Conservation (phyloP, 768 basidiomycete genomes). For the Amyloporia xantha region DNA sequence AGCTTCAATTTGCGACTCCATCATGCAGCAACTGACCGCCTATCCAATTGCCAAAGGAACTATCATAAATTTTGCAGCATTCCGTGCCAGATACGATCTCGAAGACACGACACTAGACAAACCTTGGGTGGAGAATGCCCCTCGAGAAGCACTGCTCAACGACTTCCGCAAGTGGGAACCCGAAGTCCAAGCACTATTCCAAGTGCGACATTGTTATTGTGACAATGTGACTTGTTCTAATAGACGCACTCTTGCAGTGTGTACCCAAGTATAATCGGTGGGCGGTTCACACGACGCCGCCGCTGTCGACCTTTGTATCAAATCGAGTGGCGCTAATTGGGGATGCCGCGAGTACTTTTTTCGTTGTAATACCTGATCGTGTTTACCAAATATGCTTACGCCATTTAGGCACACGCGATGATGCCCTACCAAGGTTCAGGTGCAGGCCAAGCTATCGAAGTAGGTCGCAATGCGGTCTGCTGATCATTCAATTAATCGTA, state of each 20-base stretch:
- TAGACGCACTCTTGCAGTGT: neutral
- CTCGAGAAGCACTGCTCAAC: constrained; percentile 37
- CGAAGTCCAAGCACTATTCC: constrained; percentile 49
- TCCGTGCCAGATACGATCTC: constrained; percentile 42
- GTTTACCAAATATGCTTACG: neutral
- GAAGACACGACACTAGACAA: constrained; percentile 43
- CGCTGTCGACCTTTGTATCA: constrained; percentile 44
- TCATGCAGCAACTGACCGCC: constrained; percentile 46
- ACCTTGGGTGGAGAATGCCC: constrained; percentile 42
- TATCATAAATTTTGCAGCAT: constrained; percentile 58
- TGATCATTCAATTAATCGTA: neutral
- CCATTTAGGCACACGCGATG: constrained; percentile 31
- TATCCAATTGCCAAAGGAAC: constrained; percentile 57
- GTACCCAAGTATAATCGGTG: constrained; percentile 26
- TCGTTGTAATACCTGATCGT: neutral
- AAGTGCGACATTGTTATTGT: constrained; percentile 28
- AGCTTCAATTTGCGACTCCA: neutral
- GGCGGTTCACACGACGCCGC: constrained; percentile 55
- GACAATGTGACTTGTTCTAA: neutral
- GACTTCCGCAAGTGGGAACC: constrained; percentile 51
- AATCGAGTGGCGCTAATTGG: constrained; percentile 45
- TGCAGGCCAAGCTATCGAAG: constrained; percentile 39
- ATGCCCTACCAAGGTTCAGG: constrained; percentile 38
- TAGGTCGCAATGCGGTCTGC: constrained; percentile 11
- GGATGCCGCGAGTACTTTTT: constrained; percentile 30